Percentiles rank a stretch among this genome's conserved stretches.
These are phyloP conservation scores for Talaromyces sp. DNA, from an alignment of 2,329 filamentous ascomycete genomes.

Conservation along the genomic window DNA sequence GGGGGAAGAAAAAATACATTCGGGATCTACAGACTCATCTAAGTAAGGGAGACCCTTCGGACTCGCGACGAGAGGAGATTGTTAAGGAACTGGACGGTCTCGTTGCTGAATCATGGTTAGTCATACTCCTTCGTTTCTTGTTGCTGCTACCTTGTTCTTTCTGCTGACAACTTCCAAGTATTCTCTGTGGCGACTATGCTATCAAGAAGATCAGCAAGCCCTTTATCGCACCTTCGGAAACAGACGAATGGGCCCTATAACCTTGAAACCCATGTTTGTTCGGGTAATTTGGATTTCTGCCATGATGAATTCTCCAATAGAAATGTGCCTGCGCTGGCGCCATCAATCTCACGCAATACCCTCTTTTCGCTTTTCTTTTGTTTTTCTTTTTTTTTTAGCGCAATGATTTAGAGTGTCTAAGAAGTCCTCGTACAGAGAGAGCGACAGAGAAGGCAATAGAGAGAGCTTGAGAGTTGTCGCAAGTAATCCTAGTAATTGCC, in stretches of 20 bases:
- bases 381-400: background rate
- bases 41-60: constrained; percentile 70
- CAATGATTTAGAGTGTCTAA: background rate
- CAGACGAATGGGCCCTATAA: constrained; percentile 78
- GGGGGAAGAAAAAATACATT: constrained; percentile 77
- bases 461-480: too few relatives aligned
- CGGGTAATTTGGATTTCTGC: background rate
- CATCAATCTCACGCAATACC: background rate
- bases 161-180: constrained; percentile 56
- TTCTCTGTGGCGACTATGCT: constrained; percentile 90
- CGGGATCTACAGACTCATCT: constrained; percentile 83
- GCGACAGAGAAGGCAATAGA: too few relatives aligned
- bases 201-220: constrained; percentile 94
- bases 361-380: background rate
- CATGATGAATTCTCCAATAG: background rate
- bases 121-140: constrained; percentile 16
- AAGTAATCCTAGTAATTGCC: too few relatives aligned
- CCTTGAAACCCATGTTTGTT: background rate
- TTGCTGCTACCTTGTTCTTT: background rate
- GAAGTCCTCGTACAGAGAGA: background rate
- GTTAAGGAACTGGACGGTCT: constrained; percentile 89
- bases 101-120: constrained; percentile 85
- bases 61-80: constrained; percentile 75
- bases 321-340: background rate
- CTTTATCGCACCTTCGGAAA: constrained; percentile 75